Percentiles rank a stretch among this genome's conserved stretches.
phyloP scores from a whole-genome alignment of 1,139 yeast species.

The Kodamaea suecica region DNA sequence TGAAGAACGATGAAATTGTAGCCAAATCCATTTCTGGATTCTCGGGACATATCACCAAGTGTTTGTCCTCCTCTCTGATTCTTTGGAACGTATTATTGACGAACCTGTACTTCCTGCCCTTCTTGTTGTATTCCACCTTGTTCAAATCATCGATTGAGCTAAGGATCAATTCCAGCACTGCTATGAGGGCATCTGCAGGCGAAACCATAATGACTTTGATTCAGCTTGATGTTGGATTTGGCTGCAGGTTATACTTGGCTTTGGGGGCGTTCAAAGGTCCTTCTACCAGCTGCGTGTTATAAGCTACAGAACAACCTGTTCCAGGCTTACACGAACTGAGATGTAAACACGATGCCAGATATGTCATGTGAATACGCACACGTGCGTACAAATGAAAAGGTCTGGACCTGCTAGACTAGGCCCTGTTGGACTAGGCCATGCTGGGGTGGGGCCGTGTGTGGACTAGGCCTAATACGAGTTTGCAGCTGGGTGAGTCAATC shows the following conservation, averaged over 20 bases:
- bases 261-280: too few relatives aligned
- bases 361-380: too few relatives aligned
- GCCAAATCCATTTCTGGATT: slow-evolving; percentile 35
- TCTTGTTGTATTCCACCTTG: slow-evolving; percentile 44
- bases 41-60: slow-evolving; percentile 42
- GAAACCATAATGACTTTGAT: slow-evolving; percentile 6
- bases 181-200: slow-evolving; percentile 19
- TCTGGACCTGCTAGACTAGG: too few relatives aligned
- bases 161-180: slow-evolving; percentile 21
- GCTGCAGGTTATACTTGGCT: too few relatives aligned
- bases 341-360: too few relatives aligned
- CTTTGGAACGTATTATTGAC: slow-evolving; percentile 50
- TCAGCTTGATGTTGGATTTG: too few relatives aligned
- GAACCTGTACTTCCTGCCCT: slow-evolving; percentile 51
- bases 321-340: too few relatives aligned
- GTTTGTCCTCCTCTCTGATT: slow-evolving; percentile 51
- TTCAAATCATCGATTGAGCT: slow-evolving; percentile 27
- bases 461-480: too few relatives aligned
- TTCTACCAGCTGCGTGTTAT: background rate
- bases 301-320: background rate
- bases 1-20: slow-evolving; percentile 42
- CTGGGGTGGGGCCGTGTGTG: too few relatives aligned
- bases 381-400: too few relatives aligned
- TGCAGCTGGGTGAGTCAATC: too few relatives aligned
- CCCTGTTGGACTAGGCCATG: too few relatives aligned